These are phyloP conservation scores for Russula lepida DNA, from an alignment of 768 basidiomycete genomes.

Conservation along the genomic window DNA sequence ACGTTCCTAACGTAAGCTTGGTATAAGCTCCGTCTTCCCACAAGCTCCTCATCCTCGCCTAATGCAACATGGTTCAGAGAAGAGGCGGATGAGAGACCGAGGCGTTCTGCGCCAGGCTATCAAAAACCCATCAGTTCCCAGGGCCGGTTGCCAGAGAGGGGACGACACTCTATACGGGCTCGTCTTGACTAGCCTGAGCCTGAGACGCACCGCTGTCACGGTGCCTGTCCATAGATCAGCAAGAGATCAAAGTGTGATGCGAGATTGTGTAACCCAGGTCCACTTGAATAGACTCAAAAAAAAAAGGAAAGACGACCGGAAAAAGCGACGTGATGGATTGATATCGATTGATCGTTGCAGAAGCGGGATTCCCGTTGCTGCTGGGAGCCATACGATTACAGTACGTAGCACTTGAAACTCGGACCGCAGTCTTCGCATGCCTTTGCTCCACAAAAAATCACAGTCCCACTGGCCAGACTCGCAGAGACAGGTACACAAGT, in stretches of 20 bases:
- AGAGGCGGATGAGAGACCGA: background rate
- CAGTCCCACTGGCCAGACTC: background rate
- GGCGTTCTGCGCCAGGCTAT: background rate
- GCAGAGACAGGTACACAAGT: slow-evolving; percentile 5
- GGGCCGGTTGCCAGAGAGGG: background rate
- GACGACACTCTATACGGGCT: background rate
- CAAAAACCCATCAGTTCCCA: background rate
- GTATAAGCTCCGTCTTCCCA: background rate
- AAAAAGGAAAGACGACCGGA: too few relatives aligned
- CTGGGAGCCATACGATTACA: too few relatives aligned
- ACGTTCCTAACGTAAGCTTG: background rate
- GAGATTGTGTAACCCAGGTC: too few relatives aligned
- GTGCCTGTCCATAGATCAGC: slow-evolving; percentile 3
- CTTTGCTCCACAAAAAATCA: background rate
- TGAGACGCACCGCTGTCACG: slow-evolving; percentile 2
- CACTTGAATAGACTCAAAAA: too few relatives aligned
- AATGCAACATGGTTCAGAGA: slow-evolving; percentile 9
- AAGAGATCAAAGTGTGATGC: background rate
- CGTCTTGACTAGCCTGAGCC: too few relatives aligned
- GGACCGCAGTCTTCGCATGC: slow-evolving; percentile 10
- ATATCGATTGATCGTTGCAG: background rate
- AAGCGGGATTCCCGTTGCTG: background rate
- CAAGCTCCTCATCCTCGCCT: slow-evolving; percentile 5
- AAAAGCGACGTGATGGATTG: too few relatives aligned
- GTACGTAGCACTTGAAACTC: too few relatives aligned